Evolutionary conservation across 2,329 filamentous ascomycete species (phyloP), one percentile per base, ranked within the genome.

Genomic region (Fusarium hostae): DNA sequence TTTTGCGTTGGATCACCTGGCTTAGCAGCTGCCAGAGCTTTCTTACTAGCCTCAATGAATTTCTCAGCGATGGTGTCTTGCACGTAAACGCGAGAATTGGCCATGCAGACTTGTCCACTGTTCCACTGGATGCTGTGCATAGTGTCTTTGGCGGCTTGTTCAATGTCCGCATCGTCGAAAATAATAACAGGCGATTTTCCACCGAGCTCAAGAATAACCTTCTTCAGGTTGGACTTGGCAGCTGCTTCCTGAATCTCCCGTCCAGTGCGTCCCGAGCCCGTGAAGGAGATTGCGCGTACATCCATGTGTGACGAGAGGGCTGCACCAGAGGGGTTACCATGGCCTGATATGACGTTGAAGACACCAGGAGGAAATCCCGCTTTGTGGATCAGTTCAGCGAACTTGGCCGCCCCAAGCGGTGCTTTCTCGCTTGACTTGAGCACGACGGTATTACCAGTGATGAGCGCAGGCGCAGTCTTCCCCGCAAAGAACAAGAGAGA

Each of bases 321-420:
- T 7, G 88, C 86, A 20, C 93, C 92, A 1, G 91, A 89, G 44
- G 89, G 88, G 20, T 85, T 83, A 5, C 92, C 92, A 70, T 91
- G 86, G 3, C 92, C 93, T 52, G 92, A 92, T 30, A 94, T 76
- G 60, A 94, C 86, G 78, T 94, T 94, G 75, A 94, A 83, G 12
- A 94, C 91, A 35, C 92, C 92, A 0, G 91, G 87, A 3, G 92
- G 92, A 76, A 94, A 94, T 0, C 92, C 92, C 5, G 91, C 91
- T 72, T 94, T 86, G 67, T 89, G 87, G 68, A 94, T 85, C 20
- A 94, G 82, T 35, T 88, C 87, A 2, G 81, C 81, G 3, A 83
- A 32, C 3, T 73, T 75, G 13, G 63, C 72, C 6, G 65, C 59
- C 5, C 60, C 66, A 9, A 75, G 67, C 1, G 72, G 72, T 9